These are phyloP conservation scores for Cercis canadensis DNA, from an alignment of 306 rosid genomes.

Conservation along the genomic window DNA sequence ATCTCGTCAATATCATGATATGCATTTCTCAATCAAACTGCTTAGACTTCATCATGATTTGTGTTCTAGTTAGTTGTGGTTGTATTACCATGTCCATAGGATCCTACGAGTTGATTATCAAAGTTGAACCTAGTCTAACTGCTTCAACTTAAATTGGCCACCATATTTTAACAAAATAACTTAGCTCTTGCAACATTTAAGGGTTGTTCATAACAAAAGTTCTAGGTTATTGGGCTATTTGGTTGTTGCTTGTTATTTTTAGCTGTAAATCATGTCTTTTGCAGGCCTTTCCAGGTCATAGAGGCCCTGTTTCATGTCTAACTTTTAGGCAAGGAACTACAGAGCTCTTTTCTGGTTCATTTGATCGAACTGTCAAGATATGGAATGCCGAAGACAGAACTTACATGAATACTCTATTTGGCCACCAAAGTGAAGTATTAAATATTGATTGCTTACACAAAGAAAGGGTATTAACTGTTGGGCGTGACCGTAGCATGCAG, in stretches of 20 bases:
- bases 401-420: slow-evolving; percentile 82
- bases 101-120: slow-evolving; percentile 1
- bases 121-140: not conserved
- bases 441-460: slow-evolving; percentile 81
- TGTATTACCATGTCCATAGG: not conserved
- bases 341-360: slow-evolving; percentile 96
- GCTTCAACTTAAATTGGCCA: not conserved
- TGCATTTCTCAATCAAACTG: not conserved
- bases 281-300: slow-evolving; percentile 97
- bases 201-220: not conserved
- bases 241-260: slow-evolving; percentile 11
- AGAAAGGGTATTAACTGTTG: slow-evolving; percentile 83
- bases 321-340: slow-evolving; percentile 90
- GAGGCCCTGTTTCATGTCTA: slow-evolving; percentile 83
- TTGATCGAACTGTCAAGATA: slow-evolving; percentile 87
- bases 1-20: not conserved
- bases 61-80: not conserved
- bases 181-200: not conserved
- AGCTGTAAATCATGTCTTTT: slow-evolving; percentile 24
- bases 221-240: slow-evolving; percentile 15
- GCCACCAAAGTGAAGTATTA: slow-evolving; percentile 90
- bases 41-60: slow-evolving; percentile 3
- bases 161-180: not conserved
- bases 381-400: slow-evolving; percentile 98
- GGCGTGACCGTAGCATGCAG: slow-evolving; percentile 93